Conservation (phyloP, 1,139 yeast species). For the Debaryomycetaceae sp. region DNA sequence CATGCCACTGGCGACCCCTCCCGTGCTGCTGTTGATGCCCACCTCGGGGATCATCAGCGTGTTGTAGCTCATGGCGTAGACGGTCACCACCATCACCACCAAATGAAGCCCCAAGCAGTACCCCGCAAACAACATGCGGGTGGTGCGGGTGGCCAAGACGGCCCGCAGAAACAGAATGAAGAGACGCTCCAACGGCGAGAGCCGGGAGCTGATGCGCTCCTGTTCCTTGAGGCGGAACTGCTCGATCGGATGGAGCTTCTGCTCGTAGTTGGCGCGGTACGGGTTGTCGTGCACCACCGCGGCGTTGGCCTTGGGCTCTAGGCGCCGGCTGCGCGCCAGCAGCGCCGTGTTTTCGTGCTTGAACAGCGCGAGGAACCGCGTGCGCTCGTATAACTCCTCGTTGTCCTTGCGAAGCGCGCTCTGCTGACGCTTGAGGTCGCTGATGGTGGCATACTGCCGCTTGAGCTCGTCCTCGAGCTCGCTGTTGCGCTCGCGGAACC, state of each 20-base stretch:
- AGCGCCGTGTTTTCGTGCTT: slow-evolving; percentile 15
- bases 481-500: slow-evolving; percentile 75
- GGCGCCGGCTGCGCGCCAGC: slow-evolving; percentile 12
- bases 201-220: slow-evolving; percentile 65
- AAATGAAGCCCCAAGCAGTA: slow-evolving; percentile 77
- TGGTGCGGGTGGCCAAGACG: slow-evolving; percentile 65
- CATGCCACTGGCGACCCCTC: slow-evolving; percentile 28
- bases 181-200: slow-evolving; percentile 77
- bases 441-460: slow-evolving; percentile 49
- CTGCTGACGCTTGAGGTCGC: slow-evolving; percentile 62
- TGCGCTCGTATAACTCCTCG: slow-evolving; percentile 73
- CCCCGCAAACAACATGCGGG: slow-evolving; percentile 66
- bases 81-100: slow-evolving; percentile 62
- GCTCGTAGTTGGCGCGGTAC: slow-evolving; percentile 66
- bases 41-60: slow-evolving; percentile 48
- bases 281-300: slow-evolving; percentile 37
- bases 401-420: slow-evolving; percentile 67
- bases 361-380: slow-evolving; percentile 67
- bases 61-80: slow-evolving; percentile 51
- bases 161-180: slow-evolving; percentile 71
- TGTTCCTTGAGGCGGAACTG: slow-evolving; percentile 77
- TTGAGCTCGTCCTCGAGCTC: slow-evolving; percentile 82
- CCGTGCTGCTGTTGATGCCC: slow-evolving; percentile 44
- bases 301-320: slow-evolving; percentile 29
- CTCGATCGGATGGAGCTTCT: slow-evolving; percentile 77